Conservation (phyloP, 1,139 yeast genomes). For the Yarrowia galli region DNA sequence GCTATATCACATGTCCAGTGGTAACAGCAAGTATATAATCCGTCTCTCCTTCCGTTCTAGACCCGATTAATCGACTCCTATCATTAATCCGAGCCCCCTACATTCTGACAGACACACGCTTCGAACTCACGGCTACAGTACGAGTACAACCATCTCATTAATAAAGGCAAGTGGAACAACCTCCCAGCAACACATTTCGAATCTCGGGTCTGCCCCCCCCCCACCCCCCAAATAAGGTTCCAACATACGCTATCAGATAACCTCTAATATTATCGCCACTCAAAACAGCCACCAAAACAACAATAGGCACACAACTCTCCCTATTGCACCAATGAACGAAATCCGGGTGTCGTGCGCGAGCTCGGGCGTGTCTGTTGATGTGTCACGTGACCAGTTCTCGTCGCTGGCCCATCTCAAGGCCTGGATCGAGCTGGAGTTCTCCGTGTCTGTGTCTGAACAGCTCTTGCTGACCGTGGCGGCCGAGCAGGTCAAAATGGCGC, state of each 20-base stretch:
- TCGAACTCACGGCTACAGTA: background rate
- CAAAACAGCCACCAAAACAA: background rate
- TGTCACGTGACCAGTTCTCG: slow-evolving; percentile 34
- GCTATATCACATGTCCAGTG: too few relatives aligned
- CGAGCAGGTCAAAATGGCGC: slow-evolving; percentile 24
- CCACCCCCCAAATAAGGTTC: background rate
- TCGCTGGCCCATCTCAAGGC: slow-evolving; percentile 40
- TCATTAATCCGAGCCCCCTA: too few relatives aligned
- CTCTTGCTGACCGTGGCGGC: slow-evolving; percentile 28
- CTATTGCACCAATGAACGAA: background rate
- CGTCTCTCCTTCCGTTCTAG: too few relatives aligned
- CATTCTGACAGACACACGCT: too few relatives aligned
- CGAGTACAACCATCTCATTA: too few relatives aligned
- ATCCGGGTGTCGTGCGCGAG: slow-evolving; percentile 15
- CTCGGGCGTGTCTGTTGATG: slow-evolving; percentile 1
- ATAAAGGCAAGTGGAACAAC: too few relatives aligned
- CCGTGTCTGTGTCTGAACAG: slow-evolving; percentile 34
- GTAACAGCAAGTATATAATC: too few relatives aligned
- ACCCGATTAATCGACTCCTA: too few relatives aligned
- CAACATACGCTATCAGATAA: slow-evolving; percentile 24
- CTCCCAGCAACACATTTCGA: too few relatives aligned
- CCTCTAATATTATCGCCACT: slow-evolving; percentile 13
- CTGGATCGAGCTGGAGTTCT: slow-evolving; percentile 41
- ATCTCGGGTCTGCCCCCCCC: too few relatives aligned
- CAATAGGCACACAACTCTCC: too few relatives aligned